Base-by-base conservation (phyloP, 2,329 filamentous ascomycete species). In the Exophiala oligosperma region DNA sequence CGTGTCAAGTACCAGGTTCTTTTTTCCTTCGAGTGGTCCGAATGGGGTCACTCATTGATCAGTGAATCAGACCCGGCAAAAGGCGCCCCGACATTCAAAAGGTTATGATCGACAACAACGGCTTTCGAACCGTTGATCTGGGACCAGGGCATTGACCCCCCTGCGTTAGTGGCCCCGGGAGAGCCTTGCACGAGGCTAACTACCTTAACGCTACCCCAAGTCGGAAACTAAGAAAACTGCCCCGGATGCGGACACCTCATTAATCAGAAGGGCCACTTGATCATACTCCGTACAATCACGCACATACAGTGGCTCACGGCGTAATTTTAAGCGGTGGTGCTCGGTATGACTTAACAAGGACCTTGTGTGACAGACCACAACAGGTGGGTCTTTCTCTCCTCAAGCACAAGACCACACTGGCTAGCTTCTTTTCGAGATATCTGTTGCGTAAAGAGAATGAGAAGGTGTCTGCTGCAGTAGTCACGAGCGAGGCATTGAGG, bases 71-170 rank as follows among this genome's bases (percentile, higher is more conserved):
- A 28, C 26, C 7, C 26, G 4, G 26, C 26, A 23, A 26, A 12
- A 12, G 4, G 47, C 17, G 17, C 23, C 7, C 23, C 26, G 47
- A 32, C 14, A 28, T 49, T 11, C 23, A 23, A 32, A 9, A 12
- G 21, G 17, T 23, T 7, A 12, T 37, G 50, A 52, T 52, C 50
- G 50, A 43, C 50, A 26, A 23, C 37, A 17, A 17, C 17, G 17
- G 50, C 11, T 23, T 52, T 29, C 46, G n/a, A 23, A 28, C 51
- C 40, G 40, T 54, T 54, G 51, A 46, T 23, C 41, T 28, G 26
- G 26, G 26, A 28, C 26, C 26, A 28, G 26, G 26, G 26, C 17
- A 17, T 17, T 17, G 17, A 17, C 17, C 26, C 21, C 44, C 37
- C 41, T 41, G 51, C 51, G 14, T 40, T 35, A 17, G 37, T 40